phyloP scores from a whole-genome alignment of 2,329 filamentous ascomycete species.

The Clarireedia hainanense region DNA sequence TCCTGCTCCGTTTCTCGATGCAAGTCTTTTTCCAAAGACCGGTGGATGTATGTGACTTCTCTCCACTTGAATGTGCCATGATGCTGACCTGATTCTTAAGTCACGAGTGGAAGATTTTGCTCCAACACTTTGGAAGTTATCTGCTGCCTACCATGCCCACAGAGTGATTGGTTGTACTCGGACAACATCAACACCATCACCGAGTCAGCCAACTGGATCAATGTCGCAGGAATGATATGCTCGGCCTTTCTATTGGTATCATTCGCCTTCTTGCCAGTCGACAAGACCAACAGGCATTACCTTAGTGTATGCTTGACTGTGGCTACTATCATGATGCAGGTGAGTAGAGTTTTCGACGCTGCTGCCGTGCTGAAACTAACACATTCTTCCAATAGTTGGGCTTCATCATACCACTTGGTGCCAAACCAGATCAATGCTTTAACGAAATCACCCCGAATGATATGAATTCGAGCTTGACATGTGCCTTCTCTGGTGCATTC shows the following conservation, averaged over 20 bases:
- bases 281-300: constrained; percentile 89
- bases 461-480: constrained; percentile 75
- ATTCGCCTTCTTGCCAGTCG: constrained; percentile 71
- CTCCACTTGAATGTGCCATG: not conserved
- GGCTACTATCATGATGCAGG: constrained; percentile 70
- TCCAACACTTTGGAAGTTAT: constrained; percentile 41
- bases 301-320: constrained; percentile 79
- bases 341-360: constrained; percentile 37
- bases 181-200: constrained; percentile 53
- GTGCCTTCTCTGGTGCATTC: constrained; percentile 81
- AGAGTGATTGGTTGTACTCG: constrained; percentile 67
- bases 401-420: constrained; percentile 80
- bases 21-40: constrained; percentile 46
- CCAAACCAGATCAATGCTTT: constrained; percentile 72
- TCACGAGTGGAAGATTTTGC: constrained; percentile 49
- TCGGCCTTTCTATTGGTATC: constrained; percentile 72
- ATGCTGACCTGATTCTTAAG: constrained; percentile 28
- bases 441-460: constrained; percentile 89
- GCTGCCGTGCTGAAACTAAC: not conserved
- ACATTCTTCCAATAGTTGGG: constrained; percentile 52
- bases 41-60: constrained; percentile 55
- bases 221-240: constrained; percentile 63
- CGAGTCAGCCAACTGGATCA: constrained; percentile 71
- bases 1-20: constrained; percentile 61
- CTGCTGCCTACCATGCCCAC: constrained; percentile 88